A percentile compares a stretch with the other conserved stretches of the same genome.
phyloP scores from a whole-genome alignment of 164 flowering plant species.

The Malania oleifera region DNA sequence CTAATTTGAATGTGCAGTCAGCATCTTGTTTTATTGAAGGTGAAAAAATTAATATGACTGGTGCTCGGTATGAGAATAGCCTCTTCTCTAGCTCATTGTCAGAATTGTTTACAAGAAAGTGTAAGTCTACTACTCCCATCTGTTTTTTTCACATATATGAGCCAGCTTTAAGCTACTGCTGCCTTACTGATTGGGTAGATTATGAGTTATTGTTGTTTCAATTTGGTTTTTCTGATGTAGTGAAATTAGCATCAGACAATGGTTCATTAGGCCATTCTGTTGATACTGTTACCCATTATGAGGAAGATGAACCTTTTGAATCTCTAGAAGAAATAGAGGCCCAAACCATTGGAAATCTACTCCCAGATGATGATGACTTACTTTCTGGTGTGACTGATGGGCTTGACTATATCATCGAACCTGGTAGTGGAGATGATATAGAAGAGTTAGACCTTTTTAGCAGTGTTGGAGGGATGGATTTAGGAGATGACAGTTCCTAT shows the following conservation, averaged over 20 bases:
- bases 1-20: conserved; percentile 3
- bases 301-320: conserved; percentile 8
- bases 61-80: conserved; percentile 4
- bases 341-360: conserved; percentile 37
- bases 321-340: conserved; percentile 3
- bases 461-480: conserved; percentile 36
- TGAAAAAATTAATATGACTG: conserved; percentile 1
- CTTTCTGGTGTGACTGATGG: conserved; percentile 45
- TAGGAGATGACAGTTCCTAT: conserved; percentile 35
- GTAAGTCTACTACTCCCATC: neutral
- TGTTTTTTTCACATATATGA: neutral
- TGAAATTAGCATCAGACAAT: neutral
- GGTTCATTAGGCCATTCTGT: conserved; percentile 8
- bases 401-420: conserved; percentile 16
- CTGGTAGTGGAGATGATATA: conserved; percentile 28
- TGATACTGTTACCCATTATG: conserved; percentile 13
- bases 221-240: conserved; percentile 7
- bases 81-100: conserved; percentile 8
- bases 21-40: conserved; percentile 15
- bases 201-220: conserved; percentile 1
- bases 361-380: conserved; percentile 47
- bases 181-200: neutral
- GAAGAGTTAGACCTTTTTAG: conserved; percentile 28
- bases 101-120: conserved; percentile 2
- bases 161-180: neutral